Percentiles rank a stretch among this genome's conserved stretches.
Evolutionary conservation across 2,329 filamentous ascomycete species (phyloP).

Genomic region (Colletotrichum tamarilloi): DNA sequence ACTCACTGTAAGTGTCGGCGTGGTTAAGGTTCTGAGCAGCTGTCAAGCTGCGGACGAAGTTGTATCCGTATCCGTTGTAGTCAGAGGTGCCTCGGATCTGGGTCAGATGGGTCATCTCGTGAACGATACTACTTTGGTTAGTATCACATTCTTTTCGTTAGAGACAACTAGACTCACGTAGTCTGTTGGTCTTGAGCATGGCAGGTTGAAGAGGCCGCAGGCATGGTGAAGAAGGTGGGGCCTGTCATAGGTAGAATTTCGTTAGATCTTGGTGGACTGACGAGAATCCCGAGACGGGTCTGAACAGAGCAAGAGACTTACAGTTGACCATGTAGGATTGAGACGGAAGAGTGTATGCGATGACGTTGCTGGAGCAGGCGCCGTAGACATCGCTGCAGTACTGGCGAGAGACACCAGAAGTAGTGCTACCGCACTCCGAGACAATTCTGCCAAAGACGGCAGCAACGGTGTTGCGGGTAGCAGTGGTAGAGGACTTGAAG

Average conservation of each 20-base stretch:
- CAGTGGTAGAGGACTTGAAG: slow-evolving; percentile 68
- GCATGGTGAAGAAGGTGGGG: slow-evolving; percentile 28
- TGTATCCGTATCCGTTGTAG: slow-evolving; percentile 60
- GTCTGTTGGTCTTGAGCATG: slow-evolving; percentile 59
- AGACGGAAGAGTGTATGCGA: slow-evolving; percentile 71
- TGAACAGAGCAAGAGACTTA: not conserved
- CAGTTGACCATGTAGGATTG: slow-evolving; percentile 70
- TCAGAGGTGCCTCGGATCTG: slow-evolving; percentile 69
- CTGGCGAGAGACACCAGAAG: slow-evolving; percentile 59
- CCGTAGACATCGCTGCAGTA: slow-evolving; percentile 69
- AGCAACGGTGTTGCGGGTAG: slow-evolving; percentile 60
- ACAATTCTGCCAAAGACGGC: slow-evolving; percentile 62
- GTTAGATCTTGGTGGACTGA: not conserved
- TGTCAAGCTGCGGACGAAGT: slow-evolving; percentile 60
- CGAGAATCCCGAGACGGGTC: not conserved
- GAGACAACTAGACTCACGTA: slow-evolving; percentile 47
- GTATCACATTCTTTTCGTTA: not conserved
- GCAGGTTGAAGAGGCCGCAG: slow-evolving; percentile 11
- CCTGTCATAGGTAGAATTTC: not conserved
- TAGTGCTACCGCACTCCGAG: slow-evolving; percentile 64
- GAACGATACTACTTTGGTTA: slow-evolving; percentile 54
- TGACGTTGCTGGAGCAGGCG: slow-evolving; percentile 60
- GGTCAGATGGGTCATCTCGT: slow-evolving; percentile 73
- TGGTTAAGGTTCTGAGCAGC: slow-evolving; percentile 66
- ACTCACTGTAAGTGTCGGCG: slow-evolving; percentile 66